These are phyloP conservation scores for Debaryomycetaceae sp. DNA, from an alignment of 1,139 yeast species.

Conservation along the genomic window DNA sequence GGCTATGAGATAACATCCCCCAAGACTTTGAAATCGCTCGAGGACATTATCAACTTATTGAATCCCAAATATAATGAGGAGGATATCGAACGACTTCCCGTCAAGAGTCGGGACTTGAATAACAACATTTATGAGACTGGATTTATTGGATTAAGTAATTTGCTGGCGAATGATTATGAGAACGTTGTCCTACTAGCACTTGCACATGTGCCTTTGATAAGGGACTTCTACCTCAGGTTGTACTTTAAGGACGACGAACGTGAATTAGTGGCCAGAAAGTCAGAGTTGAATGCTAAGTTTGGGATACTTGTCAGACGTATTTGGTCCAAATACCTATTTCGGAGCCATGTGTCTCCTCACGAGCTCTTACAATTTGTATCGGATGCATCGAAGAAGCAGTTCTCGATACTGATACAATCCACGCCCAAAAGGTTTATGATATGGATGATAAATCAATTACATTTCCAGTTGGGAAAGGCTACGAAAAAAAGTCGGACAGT, in stretches of 20 bases:
- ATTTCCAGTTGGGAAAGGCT: conserved; percentile 28
- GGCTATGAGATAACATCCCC: conserved; percentile 35
- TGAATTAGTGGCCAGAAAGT: conserved; percentile 12
- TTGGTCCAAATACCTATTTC: conserved; percentile 62
- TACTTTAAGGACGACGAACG: conserved; percentile 9
- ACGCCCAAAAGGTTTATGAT: conserved; percentile 57
- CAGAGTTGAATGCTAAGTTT: conserved; percentile 31
- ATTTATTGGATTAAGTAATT: conserved; percentile 59
- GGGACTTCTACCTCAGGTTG: conserved; percentile 48
- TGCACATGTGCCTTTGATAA: conserved; percentile 49
- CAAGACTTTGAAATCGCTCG: conserved; percentile 28
- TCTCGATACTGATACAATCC: conserved; percentile 29
- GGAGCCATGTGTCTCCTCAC: conserved; percentile 64
- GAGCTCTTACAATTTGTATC: conserved; percentile 54
- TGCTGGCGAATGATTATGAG: conserved; percentile 45
- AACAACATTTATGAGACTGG: conserved; percentile 56
- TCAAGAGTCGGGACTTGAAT: conserved; percentile 34
- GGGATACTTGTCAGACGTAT: conserved; percentile 51
- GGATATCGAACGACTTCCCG: conserved; percentile 22
- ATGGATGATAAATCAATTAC: conserved; percentile 56
- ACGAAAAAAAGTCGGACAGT: conserved; percentile 13
- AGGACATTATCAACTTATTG: conserved; percentile 51
- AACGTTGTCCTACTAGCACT: conserved; percentile 57
- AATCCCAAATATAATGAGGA: conserved; percentile 46
- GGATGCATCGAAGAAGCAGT: conserved; percentile 37